Evolutionary conservation across 305 asterid genomes (phyloP), one percentile per base, ranked within the genome.

Genomic region (Withania somnifera): DNA sequence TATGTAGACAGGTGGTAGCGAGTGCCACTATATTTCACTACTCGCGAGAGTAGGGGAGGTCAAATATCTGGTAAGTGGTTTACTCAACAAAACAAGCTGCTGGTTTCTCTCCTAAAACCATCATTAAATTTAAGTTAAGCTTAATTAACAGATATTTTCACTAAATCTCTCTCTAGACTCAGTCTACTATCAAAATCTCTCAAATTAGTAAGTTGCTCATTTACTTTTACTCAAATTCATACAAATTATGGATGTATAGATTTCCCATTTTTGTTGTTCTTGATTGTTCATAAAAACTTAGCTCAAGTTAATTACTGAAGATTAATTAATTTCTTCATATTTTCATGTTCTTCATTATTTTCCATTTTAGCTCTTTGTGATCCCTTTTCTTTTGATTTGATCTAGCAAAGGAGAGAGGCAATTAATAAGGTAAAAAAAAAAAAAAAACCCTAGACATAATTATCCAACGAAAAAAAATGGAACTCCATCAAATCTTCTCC

Each of bases 181-280:
- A 15, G 7, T 11, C 38, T 57, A 47, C 67, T 60, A 20, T 78
- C 82, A n/a, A n/a, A n/a, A n/a, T n/a, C n/a, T n/a, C n/a, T n/a
- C n/a, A 40, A 79, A 79, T 79, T 79, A 79, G 82, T 79, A 79
- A 79, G 82, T 66, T 40, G 6, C n/a, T 71, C 14, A 42, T 71
- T 24, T 22, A 24, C 38, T 20, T 61, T 56, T 78, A 56, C 73
- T 57, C 82, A 14, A 73, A 47, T 73, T 47, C 79, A 26, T 47
- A 47, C 11, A 13, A 13, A 9, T 36, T 60, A 24, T 60, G 38
- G 11, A 26, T 60, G 7, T 60, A 40, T 40, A 7, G 1, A 36
- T 36, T 71, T 71, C 45, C 78, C 7, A 71, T 71, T 73, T 4
- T 73, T 71, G 58, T 71, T 40, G 57, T 47, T 47, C 57, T 73